Conservation (phyloP, 805 yeast genomes). For the Lipomyces yamadae region DNA sequence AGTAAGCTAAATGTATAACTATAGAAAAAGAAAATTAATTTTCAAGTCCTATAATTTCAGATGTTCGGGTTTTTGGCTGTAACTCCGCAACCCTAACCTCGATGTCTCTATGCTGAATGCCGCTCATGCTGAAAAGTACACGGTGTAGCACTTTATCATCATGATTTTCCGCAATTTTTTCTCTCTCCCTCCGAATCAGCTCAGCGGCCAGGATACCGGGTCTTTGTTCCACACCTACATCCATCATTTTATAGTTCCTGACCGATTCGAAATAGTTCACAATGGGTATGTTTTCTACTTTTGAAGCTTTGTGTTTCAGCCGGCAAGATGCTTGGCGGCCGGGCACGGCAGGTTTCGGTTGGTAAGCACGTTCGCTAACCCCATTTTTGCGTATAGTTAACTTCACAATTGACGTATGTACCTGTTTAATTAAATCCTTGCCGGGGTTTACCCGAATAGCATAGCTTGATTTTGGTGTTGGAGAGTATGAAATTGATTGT, state of each 20-base stretch:
- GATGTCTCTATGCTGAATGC: neutral
- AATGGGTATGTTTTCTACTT: conserved; percentile 42
- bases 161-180: conserved; percentile 30
- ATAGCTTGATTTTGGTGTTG: neutral
- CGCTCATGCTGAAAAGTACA: neutral
- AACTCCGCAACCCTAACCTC: neutral
- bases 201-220: conserved; percentile 33
- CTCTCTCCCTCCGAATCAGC: conserved; percentile 24
- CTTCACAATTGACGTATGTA: conserved; percentile 39
- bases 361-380: conserved; percentile 10
- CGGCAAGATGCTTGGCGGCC: neutral
- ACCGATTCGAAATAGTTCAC: conserved; percentile 35
- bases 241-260: conserved; percentile 16
- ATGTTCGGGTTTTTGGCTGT: no score
- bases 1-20: neutral
- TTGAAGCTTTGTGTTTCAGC: neutral
- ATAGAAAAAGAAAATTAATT: neutral
- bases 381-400: conserved; percentile 26
- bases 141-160: conserved; percentile 14
- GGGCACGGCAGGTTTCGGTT: neutral
- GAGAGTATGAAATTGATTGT: neutral
- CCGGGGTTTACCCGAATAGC: neutral
- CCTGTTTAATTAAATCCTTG: neutral
- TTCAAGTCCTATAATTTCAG: no score
- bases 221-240: conserved; percentile 14